These are phyloP conservation scores for Wickerhamiella sorbophila DNA, from an alignment of 805 yeast species.

Conservation along the genomic window DNA sequence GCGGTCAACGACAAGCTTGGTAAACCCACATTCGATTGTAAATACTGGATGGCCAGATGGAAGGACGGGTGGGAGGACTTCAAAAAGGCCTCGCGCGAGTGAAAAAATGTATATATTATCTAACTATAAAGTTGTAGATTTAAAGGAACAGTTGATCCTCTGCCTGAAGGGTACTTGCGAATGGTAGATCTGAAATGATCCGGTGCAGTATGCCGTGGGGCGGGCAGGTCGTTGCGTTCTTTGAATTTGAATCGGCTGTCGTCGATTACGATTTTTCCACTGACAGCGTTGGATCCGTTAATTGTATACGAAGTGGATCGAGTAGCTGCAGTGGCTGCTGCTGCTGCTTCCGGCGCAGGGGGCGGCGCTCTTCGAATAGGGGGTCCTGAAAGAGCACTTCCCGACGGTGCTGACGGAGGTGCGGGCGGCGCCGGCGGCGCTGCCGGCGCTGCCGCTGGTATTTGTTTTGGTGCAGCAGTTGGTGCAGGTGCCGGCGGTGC, in stretches of 20 bases:
- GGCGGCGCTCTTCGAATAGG: conserved; percentile 6
- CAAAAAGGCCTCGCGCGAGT: neutral
- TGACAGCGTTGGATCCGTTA: conserved; percentile 6
- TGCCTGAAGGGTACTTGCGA: conserved; percentile 86
- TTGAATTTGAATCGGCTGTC: conserved; percentile 60
- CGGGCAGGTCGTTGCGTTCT: conserved; percentile 59
- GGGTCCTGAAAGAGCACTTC: conserved; percentile 6
- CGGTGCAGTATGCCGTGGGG: conserved; percentile 42
- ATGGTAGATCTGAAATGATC: conserved; percentile 45
- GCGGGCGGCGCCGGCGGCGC: conserved; percentile 16
- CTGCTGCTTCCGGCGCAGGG: conserved; percentile 18
- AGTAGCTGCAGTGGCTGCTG: conserved; percentile 21
- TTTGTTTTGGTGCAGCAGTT: conserved; percentile 3
- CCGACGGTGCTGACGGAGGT: conserved; percentile 15
- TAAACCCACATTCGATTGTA: conserved; percentile 74
- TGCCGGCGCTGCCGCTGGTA: conserved; percentile 7
- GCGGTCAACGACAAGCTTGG: conserved; percentile 79
- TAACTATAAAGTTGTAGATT: conserved; percentile 33
- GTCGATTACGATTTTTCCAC: conserved; percentile 35
- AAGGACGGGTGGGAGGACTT: conserved; percentile 75
- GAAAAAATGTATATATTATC: neutral
- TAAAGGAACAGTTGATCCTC: conserved; percentile 84
- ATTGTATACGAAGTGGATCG: conserved; percentile 9
- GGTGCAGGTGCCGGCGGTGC: conserved; percentile 16
- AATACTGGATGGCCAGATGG: conserved; percentile 90